A percentile compares a stretch with the other conserved stretches of the same genome.
Conservation (phyloP, 2,329 filamentous ascomycete species). For the Microcera coccophila region DNA sequence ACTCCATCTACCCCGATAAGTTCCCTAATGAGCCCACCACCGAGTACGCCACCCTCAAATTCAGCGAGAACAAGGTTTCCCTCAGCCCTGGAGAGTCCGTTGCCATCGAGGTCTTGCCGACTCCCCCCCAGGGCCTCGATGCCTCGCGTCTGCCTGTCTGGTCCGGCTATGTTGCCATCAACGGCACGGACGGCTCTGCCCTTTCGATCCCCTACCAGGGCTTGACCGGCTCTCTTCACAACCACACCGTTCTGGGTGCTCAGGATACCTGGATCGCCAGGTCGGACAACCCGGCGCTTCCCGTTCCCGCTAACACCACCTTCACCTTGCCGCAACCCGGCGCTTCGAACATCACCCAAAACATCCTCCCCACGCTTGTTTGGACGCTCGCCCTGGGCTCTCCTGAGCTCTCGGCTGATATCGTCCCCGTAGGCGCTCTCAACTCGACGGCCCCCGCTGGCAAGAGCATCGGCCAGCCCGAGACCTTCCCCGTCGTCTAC, state of each 20-base stretch:
- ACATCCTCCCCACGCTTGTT: slow-evolving; percentile 38
- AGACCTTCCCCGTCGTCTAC: slow-evolving; percentile 38
- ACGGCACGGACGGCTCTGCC: slow-evolving; percentile 36
- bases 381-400: slow-evolving; percentile 45
- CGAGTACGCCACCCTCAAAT: slow-evolving; percentile 41
- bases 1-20: slow-evolving; percentile 32
- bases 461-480: slow-evolving; percentile 39
- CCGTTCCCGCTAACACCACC: slow-evolving; percentile 33
- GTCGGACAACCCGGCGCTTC: slow-evolving; percentile 31
- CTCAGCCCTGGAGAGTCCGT: slow-evolving; percentile 41
- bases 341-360: slow-evolving; percentile 18
- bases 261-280: slow-evolving; percentile 28
- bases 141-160: slow-evolving; percentile 38
- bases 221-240: slow-evolving; percentile 34
- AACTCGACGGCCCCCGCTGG: slow-evolving; percentile 33
- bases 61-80: slow-evolving; percentile 42
- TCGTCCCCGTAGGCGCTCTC: slow-evolving; percentile 36
- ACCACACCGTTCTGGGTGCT: slow-evolving; percentile 20
- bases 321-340: slow-evolving; percentile 43
- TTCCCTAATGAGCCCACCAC: slow-evolving; percentile 46
- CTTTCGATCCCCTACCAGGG: slow-evolving; percentile 42
- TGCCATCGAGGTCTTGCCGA: slow-evolving; percentile 44
- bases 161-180: slow-evolving; percentile 41
- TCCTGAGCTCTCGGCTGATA: slow-evolving; percentile 40
- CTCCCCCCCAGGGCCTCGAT: slow-evolving; percentile 36